Evolutionary conservation across 371 early-diverging fungal genomes (phyloP).

Genomic region (Mortierella sp.): DNA sequence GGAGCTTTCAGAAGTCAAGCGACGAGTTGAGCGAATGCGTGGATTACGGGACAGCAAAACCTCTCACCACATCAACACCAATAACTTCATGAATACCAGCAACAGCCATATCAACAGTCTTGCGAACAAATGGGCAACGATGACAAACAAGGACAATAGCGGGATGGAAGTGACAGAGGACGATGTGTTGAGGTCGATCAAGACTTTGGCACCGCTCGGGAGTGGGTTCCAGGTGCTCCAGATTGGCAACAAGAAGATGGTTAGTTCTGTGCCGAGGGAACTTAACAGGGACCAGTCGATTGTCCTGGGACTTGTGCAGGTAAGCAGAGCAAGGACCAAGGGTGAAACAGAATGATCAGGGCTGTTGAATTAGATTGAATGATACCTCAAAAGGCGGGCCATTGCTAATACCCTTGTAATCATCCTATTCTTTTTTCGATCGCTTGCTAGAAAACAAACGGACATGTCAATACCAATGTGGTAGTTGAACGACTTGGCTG

Average conservation of each 20-base stretch:
- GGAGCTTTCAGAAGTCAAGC: constrained; percentile 82
- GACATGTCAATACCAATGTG: constrained; percentile 69
- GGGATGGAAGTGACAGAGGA: constrained; percentile 67
- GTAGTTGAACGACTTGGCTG: constrained; percentile 59
- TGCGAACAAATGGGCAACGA: constrained; percentile 29
- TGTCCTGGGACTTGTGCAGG: constrained; percentile 80
- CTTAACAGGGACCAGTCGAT: constrained; percentile 84
- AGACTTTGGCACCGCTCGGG: constrained; percentile 86
- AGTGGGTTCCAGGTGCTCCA: constrained; percentile 86
- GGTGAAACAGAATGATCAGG: no score
- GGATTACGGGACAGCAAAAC: constrained; percentile 58
- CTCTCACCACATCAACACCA: no score
- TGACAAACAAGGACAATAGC: constrained; percentile 32
- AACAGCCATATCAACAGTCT: constrained; percentile 14
- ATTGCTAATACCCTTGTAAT: not conserved
- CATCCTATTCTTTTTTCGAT: constrained; percentile 8
- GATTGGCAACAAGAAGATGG: constrained; percentile 84
- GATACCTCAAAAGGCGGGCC: not conserved
- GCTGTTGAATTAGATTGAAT: not conserved
- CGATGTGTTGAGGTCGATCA: constrained; percentile 90
- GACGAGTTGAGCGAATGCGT: constrained; percentile 76
- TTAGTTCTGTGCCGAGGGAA: constrained; percentile 93
- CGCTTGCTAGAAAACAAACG: constrained; percentile 60
- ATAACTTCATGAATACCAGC: constrained; percentile 59
- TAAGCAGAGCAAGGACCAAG: constrained; percentile 19